Evolutionary conservation across 2,329 filamentous ascomycete species (phyloP), one percentile per base, ranked within the genome.

Genomic region (Amesomyces nigricolor): DNA sequence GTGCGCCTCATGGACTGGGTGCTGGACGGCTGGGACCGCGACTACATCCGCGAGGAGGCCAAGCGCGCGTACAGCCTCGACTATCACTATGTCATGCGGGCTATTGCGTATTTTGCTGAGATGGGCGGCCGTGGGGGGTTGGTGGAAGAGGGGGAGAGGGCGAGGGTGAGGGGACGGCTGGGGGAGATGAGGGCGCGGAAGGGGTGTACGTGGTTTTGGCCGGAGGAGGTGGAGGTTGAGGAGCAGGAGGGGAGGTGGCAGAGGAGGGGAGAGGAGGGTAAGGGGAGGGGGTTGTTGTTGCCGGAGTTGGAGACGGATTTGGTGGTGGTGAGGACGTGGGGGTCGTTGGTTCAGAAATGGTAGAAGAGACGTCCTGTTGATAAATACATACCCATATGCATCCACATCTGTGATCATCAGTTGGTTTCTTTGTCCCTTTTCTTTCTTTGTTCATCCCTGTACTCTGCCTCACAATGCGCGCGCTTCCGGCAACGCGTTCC

Each of bases 1-100:
- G 74, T 78, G 5, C 71, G 71, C 4, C 69, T 85, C 5, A 69
- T 86, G 13, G 67, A 71, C 30, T 91, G 85, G 84, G 78, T 86
- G 61, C 68, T 79, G 0, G 61, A 68, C 22, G 69, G 82, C 60
- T 77, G 77, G 69, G 65, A 66, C 5, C 66, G 64, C 26, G 64
- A 66, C 9, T 55, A 70, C 35, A 62, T 70, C 5, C 63, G 68
- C 11, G 64, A 66, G 38, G 69, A 72, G 14, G 71, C 72, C 51
- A 66, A 75, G 55, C 59, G 63, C 29, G 63, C 70, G 47, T 62
- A 73, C 17, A 68, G 74, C 52, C 52, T 65, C 8, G 68, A 71
- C 57, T 68, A 68, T 29, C 61, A 64, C 51, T 63, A 67, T 14
- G 60, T 70, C 47, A 62, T 57, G 37, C 58, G 63, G 13, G 62